Percentiles rank a stretch among this genome's conserved stretches.
These are phyloP conservation scores for Globisporangium abappressorium DNA, from an alignment of 352 stramenopile genomes.

Conservation along the genomic window DNA sequence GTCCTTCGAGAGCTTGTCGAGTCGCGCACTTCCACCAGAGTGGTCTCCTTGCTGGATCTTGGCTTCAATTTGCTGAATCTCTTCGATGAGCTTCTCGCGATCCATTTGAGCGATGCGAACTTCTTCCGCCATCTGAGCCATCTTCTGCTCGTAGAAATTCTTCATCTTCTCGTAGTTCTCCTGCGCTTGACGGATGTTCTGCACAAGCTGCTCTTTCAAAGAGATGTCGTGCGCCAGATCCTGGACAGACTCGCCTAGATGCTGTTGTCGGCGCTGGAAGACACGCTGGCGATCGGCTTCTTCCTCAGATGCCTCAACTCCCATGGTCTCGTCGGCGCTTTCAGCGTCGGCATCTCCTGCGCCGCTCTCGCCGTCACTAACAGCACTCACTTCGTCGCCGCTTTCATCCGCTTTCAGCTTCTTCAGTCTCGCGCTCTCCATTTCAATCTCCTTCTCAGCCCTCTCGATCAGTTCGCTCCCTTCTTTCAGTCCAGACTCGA, in stretches of 20 bases:
- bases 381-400: conserved; percentile 33
- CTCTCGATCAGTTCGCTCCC: conserved; percentile 62
- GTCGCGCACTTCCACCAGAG: conserved; percentile 42
- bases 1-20: conserved; percentile 71
- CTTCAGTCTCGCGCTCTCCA: conserved; percentile 71
- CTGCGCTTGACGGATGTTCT: conserved; percentile 73
- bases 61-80: conserved; percentile 68
- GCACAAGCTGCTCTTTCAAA: conserved; percentile 81
- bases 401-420: conserved; percentile 58
- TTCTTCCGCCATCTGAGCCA: conserved; percentile 80
- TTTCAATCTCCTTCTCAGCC: conserved; percentile 77
- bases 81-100: conserved; percentile 70
- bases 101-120: conserved; percentile 56
- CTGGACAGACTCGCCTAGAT: conserved; percentile 77
- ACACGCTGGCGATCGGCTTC: conserved; percentile 78
- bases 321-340: conserved; percentile 30
- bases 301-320: conserved; percentile 47
- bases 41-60: conserved; percentile 63
- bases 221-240: conserved; percentile 83
- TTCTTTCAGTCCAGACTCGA: conserved; percentile 50
- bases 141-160: conserved; percentile 82
- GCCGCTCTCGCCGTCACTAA: conserved; percentile 34
- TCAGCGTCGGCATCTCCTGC: conserved; percentile 24
- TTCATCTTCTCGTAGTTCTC: conserved; percentile 84
- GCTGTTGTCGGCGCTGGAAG: conserved; percentile 75